Conservation (phyloP, 306 rosid species). For the Prunus mira region DNA sequence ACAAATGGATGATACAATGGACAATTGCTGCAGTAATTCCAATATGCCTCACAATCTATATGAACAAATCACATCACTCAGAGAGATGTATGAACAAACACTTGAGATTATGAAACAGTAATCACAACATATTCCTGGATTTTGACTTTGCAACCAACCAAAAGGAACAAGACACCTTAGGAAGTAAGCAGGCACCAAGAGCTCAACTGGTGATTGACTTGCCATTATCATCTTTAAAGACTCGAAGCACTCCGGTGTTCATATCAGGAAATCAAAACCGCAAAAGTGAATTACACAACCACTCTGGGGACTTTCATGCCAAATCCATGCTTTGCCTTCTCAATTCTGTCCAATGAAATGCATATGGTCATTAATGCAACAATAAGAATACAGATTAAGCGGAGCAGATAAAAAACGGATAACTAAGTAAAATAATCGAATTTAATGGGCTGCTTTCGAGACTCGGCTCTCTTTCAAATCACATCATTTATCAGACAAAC, state of each 20-base stretch:
- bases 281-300: conserved; percentile 11
- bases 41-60: conserved; percentile 2
- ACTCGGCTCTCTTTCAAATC: neutral
- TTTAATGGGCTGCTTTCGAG: no score
- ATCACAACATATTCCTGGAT: conserved; percentile 6
- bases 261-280: conserved; percentile 1
- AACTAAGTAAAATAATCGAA: no score
- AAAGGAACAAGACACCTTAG: neutral
- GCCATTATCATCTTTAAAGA: neutral
- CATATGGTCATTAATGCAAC: neutral
- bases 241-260: neutral
- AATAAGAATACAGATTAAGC: neutral
- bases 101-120: neutral
- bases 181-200: neutral
- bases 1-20: neutral
- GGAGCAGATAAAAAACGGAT: no score
- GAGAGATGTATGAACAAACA: neutral
- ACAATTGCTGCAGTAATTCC: neutral
- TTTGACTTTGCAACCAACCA: conserved; percentile 4
- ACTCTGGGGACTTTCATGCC: conserved; percentile 50
- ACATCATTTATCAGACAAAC: neutral
- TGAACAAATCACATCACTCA: neutral
- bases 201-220: neutral
- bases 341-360: conserved; percentile 31
- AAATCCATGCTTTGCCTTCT: conserved; percentile 41